phyloP scores from a whole-genome alignment of 2,329 filamentous ascomycete species.

The Ustilaginoidea virens region DNA sequence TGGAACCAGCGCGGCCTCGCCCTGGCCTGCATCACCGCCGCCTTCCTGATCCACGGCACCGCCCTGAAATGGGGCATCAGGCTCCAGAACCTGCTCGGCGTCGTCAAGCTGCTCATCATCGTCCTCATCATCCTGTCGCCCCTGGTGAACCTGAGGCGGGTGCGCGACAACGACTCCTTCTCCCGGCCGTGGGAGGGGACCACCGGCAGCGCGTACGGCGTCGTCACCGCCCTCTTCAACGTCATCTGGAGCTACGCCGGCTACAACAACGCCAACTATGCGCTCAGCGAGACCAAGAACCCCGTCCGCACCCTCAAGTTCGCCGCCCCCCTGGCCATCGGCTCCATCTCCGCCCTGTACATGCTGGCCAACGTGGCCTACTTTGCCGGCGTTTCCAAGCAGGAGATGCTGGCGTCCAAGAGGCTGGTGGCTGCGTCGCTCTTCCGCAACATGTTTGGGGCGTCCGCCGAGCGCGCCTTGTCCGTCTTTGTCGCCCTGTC shows the following conservation, averaged over 20 bases:
- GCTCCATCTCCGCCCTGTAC: constrained; percentile 43
- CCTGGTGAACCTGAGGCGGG: constrained; percentile 42
- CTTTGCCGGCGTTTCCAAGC: constrained; percentile 41
- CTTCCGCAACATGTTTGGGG: constrained; percentile 40
- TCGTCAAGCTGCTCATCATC: constrained; percentile 51
- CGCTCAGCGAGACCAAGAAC: constrained; percentile 48
- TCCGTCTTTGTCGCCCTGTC: constrained; percentile 53
- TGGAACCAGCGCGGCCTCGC: constrained; percentile 56
- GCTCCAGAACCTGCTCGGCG: constrained; percentile 49
- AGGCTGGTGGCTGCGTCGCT: constrained; percentile 37
- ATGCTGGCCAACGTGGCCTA: constrained; percentile 54
- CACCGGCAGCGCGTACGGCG: constrained; percentile 47
- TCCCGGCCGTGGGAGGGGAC: constrained; percentile 48
- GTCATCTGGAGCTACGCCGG: constrained; percentile 58
- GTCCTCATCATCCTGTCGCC: constrained; percentile 49
- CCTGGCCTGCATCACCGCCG: constrained; percentile 48
- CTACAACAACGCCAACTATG: constrained; percentile 55
- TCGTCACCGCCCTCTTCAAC: constrained; percentile 57
- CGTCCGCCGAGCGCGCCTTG: constrained; percentile 38
- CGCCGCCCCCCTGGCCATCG: constrained; percentile 46
- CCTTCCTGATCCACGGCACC: constrained; percentile 49
- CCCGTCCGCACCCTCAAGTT: constrained; percentile 49
- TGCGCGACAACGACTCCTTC: constrained; percentile 46
- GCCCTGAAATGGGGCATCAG: constrained; percentile 51
- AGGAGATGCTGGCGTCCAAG: constrained; percentile 34